Evolutionary conservation across 1,284 basidiomycete species (phyloP).

Genomic region (Athelia psychrophila): DNA sequence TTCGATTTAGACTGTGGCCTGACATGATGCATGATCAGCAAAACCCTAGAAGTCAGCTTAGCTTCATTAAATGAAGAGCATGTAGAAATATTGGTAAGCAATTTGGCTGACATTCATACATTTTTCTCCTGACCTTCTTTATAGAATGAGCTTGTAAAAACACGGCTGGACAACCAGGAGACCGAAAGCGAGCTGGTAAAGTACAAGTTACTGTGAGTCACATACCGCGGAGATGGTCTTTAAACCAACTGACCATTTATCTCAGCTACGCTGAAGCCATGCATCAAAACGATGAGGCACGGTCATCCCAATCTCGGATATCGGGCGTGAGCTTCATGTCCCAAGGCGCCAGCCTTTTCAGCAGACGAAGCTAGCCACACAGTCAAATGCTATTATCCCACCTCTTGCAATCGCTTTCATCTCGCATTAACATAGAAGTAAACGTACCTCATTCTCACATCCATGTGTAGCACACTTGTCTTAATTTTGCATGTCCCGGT

Average conservation of each 20-base stretch:
- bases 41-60: slow-evolving; percentile 73
- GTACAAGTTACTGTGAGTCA: slow-evolving; percentile 83
- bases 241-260: slow-evolving; percentile 3
- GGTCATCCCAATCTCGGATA: slow-evolving; percentile 50
- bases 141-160: slow-evolving; percentile 87
- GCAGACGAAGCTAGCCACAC: no score
- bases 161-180: slow-evolving; percentile 85
- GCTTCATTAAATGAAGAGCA: slow-evolving; percentile 82
- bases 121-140: slow-evolving; percentile 10
- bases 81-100: slow-evolving; percentile 64
- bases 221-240: neutral
- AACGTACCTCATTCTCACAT: no score
- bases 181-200: slow-evolving; percentile 87
- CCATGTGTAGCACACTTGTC: no score
- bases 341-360: neutral
- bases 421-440: no score
- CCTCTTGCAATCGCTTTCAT: no score
- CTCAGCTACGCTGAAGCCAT: slow-evolving; percentile 85
- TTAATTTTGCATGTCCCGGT: no score
- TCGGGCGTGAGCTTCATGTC: neutral
- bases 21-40: slow-evolving; percentile 40
- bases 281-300: slow-evolving; percentile 79
- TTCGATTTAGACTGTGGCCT: slow-evolving; percentile 4
- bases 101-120: neutral
- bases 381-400: no score